Conservation (phyloP, 2,329 filamentous ascomycete species). For the Fusarium goolgardi region DNA sequence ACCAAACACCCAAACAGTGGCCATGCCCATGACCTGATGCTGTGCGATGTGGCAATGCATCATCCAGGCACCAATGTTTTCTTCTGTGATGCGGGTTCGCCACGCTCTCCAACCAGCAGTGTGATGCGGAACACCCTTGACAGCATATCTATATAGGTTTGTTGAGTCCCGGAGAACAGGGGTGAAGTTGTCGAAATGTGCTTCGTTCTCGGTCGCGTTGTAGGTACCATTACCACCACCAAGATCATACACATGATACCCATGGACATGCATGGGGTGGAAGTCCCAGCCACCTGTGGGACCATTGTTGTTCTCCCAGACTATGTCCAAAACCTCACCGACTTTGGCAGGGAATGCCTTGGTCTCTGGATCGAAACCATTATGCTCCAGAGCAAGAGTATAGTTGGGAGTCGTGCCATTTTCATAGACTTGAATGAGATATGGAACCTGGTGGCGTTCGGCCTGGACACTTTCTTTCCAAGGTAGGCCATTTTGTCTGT, state of each 20-base stretch:
- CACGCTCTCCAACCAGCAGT: constrained; percentile 70
- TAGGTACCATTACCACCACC: constrained; percentile 30
- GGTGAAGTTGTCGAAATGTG: constrained; percentile 23
- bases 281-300: constrained; percentile 47
- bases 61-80: constrained; percentile 70
- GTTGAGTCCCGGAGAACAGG: constrained; percentile 27
- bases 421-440: constrained; percentile 33
- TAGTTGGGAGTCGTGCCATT: constrained; percentile 58
- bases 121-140: constrained; percentile 53
- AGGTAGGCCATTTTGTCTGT: constrained; percentile 23
- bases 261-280: constrained; percentile 31
- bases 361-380: constrained; percentile 65
- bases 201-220: constrained; percentile 16
- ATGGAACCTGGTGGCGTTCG: constrained; percentile 26
- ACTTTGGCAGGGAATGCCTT: constrained; percentile 63
- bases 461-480: constrained; percentile 36
- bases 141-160: constrained; percentile 65
- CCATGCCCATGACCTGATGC: constrained; percentile 67
- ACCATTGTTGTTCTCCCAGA: constrained; percentile 58
- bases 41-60: constrained; percentile 69
- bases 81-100: constrained; percentile 58
- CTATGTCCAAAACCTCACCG: constrained; percentile 67
- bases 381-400: constrained; percentile 59
- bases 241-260: constrained; percentile 27
- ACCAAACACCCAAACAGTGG: constrained; percentile 46